These are phyloP conservation scores for Diaporthe caulivora DNA, from an alignment of 2,329 filamentous ascomycete genomes.

Conservation along the genomic window DNA sequence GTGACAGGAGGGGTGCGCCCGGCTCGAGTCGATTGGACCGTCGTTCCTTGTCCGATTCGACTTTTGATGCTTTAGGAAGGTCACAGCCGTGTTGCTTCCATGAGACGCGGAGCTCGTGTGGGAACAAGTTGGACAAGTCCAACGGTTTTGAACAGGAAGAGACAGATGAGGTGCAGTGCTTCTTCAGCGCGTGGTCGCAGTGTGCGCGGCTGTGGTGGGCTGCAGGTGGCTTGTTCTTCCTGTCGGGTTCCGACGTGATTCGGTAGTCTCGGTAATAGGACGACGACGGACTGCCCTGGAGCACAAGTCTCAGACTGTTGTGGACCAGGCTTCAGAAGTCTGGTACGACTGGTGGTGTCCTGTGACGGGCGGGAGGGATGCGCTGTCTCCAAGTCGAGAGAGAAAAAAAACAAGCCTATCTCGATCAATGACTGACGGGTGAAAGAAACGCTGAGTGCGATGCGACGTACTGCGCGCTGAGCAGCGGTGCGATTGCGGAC, in stretches of 20 bases:
- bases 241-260: neutral
- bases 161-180: neutral
- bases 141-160: neutral
- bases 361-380: neutral
- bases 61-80: neutral
- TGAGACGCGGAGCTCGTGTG: conserved; percentile 1
- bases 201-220: neutral
- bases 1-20: neutral
- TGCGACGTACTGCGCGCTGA: conserved; percentile 7
- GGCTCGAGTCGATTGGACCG: neutral
- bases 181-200: neutral
- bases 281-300: neutral
- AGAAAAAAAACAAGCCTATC: neutral
- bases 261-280: conserved; percentile 1
- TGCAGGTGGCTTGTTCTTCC: neutral
- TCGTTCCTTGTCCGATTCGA: conserved; percentile 10
- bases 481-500: conserved; percentile 14
- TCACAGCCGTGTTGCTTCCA: conserved; percentile 12
- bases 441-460: neutral
- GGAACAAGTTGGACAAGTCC: neutral
- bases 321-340: conserved; percentile 1
- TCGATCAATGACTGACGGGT: conserved; percentile 8
- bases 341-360: neutral
- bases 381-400: neutral
- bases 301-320: conserved; percentile 20